Conservation (phyloP, 345 rosid species). For the Balakata baccata region DNA sequence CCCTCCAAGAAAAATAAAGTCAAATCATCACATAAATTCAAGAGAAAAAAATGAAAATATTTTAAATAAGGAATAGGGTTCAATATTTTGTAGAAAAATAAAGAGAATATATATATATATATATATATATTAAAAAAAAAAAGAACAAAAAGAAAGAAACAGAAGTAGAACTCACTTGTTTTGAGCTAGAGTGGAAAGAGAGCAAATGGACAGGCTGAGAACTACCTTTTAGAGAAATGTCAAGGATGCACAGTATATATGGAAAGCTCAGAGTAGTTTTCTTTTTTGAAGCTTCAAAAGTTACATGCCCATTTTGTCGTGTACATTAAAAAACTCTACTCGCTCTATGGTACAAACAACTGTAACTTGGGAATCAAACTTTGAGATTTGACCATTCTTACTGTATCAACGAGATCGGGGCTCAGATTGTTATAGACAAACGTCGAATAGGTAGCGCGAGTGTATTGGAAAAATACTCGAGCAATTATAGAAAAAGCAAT, state of each 20-base stretch:
- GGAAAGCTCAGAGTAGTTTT: slow-evolving; percentile 16
- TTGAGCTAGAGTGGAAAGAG: slow-evolving; percentile 3
- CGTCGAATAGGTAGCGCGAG: slow-evolving; percentile 6
- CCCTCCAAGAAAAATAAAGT: background rate
- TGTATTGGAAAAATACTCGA: rapidly evolving
- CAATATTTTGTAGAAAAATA: background rate
- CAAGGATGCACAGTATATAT: background rate
- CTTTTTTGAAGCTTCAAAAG: background rate
- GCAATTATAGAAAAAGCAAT: background rate
- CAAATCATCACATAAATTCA: background rate
- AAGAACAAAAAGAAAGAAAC: background rate
- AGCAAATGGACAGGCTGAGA: background rate
- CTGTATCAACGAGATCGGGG: background rate
- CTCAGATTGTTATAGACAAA: background rate
- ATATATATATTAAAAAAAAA: too few relatives aligned
- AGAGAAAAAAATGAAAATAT: background rate
- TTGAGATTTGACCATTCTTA: background rate
- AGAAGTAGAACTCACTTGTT: slow-evolving; percentile 3
- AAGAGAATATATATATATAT: too few relatives aligned
- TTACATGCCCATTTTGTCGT: background rate
- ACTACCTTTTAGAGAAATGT: background rate
- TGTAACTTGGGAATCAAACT: slow-evolving; percentile 8
- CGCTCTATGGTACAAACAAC: background rate
- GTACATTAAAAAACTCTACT: background rate
- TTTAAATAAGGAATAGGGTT: background rate